Base-by-base conservation (phyloP, 805 yeast species). In the Wickerhamomyces subpelliculosus region DNA sequence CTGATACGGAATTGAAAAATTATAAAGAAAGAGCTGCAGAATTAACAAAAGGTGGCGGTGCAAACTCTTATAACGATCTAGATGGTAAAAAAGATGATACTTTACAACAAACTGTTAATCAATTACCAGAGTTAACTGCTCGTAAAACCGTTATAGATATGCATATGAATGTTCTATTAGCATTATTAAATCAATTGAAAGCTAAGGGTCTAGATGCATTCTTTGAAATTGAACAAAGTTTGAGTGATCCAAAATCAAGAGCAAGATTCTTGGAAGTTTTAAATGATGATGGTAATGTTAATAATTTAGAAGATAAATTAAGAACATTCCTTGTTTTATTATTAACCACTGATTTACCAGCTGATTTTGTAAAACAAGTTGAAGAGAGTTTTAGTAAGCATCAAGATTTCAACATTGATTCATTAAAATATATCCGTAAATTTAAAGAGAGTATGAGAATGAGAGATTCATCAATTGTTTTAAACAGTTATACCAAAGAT, bases 101-200 rank as follows among this genome's bases (percentile, higher is more conserved):
- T 1, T 61, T 73, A 37, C 79, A 80, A 46, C 85, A 78, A 48
- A 97, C 96, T 9, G 88, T 93, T 31, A 88, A 88, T 35, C 88
- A 87, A 25, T 71, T 93, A 40, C 99, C 98, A 4, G 95, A 88
- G 58, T 68, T 93, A 43, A 86, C 97, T 0, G 84, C 87, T 7
- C 76, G 95, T 51, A 93, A 93, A 59, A 70, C 78, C 37, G 78
- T 87, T 24, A 81, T 93, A 49, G 99, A 93, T 64, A 84, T 86
- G 80, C 99, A 93, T 63, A 90, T 93, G 96, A 88, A 86, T 52
- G 89, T 93, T 20, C 76, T 94, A 44, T 85, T 96, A 9, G 75
- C 88, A 16, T 66, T 93, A 37, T 72, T 93, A 42, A 78, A 80
- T 54, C 87, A 88, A 47, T 69, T 93, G 43, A 93, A 90, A 52